Conservation (phyloP, 805 yeast genomes). For the Kazachstania kunashirensis region DNA sequence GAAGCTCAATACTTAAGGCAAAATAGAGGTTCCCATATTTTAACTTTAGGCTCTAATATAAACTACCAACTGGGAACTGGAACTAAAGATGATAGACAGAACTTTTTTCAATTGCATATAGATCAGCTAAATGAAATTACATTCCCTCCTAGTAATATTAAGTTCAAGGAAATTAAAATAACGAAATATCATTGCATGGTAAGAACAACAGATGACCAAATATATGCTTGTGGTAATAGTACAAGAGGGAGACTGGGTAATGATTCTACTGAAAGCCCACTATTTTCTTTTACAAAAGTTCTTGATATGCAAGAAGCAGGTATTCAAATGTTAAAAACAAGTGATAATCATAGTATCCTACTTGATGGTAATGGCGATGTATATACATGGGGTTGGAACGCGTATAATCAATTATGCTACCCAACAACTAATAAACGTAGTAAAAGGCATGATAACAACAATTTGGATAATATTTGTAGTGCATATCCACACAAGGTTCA, state of each 20-base stretch:
- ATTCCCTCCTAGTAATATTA: conserved; percentile 6
- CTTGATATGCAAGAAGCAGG: conserved; percentile 30
- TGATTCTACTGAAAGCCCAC: conserved; percentile 32
- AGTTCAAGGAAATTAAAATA: conserved; percentile 40
- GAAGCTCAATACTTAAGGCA: conserved; percentile 16
- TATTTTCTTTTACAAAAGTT: conserved; percentile 38
- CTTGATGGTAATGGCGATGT: conserved; percentile 44
- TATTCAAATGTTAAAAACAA: conserved; percentile 36
- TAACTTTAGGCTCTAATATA: conserved; percentile 53
- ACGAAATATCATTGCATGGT: conserved; percentile 60
- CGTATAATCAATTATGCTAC: conserved; percentile 57
- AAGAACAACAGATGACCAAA: conserved; percentile 42
- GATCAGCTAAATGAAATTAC: conserved; percentile 17
- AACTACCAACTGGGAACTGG: conserved; percentile 61
- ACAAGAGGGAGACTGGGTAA: conserved; percentile 66
- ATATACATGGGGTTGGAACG: conserved; percentile 73
- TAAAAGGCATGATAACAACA: conserved; percentile 16
- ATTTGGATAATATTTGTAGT: conserved; percentile 16
- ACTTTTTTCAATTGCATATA: conserved; percentile 34
- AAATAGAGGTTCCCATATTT: conserved; percentile 46
- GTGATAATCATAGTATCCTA: conserved; percentile 61
- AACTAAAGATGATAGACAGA: conserved; percentile 43
- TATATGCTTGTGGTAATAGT: conserved; percentile 58
- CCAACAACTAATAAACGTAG: conserved; percentile 23
- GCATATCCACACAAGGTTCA: conserved; percentile 22